Percentiles rank a stretch among this genome's conserved stretches.
Conservation (phyloP, 179 eudicot species). For the Amaranthus tricolor region DNA sequence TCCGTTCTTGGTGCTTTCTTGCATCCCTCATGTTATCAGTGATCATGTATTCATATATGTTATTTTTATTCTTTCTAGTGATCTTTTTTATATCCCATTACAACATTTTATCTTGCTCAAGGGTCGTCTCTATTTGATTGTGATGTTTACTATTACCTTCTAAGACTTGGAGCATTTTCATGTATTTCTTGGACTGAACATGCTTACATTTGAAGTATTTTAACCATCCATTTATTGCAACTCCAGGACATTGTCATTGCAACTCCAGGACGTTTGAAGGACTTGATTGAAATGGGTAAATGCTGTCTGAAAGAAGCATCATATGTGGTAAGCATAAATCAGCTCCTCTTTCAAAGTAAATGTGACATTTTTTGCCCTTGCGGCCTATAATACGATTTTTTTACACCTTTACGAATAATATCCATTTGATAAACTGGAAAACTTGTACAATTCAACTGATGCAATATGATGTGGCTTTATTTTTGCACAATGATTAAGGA, state of each 20-base stretch:
- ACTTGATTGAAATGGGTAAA: conserved; percentile 84
- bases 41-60: background rate
- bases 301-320: conserved; percentile 76
- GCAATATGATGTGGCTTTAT: too few relatives aligned
- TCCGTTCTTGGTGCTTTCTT: background rate
- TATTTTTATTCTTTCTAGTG: background rate
- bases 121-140: background rate
- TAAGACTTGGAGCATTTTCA: background rate
- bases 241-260: conserved; percentile 92
- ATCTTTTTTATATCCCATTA: background rate
- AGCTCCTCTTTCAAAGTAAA: background rate
- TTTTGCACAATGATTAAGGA: too few relatives aligned
- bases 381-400: too few relatives aligned
- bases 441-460: too few relatives aligned
- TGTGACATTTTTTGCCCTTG: too few relatives aligned
- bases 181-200: background rate
- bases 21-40: background rate
- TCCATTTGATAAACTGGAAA: too few relatives aligned
- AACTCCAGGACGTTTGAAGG: conserved; percentile 95
- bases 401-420: too few relatives aligned
- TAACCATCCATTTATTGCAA: conserved; percentile 14
- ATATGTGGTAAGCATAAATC: conserved; percentile 69
- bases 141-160: background rate
- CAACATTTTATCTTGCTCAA: background rate
- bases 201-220: too few relatives aligned